phyloP scores from a whole-genome alignment of 352 stramenopile genomes.

The Phytophthora boehmeriae region DNA sequence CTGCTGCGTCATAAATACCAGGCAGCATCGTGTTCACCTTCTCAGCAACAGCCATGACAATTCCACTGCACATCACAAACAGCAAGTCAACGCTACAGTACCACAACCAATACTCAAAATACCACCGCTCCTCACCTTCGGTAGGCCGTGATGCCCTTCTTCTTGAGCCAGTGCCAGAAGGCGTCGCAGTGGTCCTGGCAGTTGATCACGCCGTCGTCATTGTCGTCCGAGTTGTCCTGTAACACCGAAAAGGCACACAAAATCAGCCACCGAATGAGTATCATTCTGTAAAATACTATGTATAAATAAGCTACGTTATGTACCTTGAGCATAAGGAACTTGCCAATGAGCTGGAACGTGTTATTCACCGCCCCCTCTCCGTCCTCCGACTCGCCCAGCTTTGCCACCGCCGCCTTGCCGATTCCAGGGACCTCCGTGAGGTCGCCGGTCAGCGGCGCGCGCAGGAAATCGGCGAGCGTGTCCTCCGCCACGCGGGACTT shows the following conservation, averaged over 20 bases:
- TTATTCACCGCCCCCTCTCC: slow-evolving; percentile 91
- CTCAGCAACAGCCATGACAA: slow-evolving; percentile 97
- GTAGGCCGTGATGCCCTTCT: slow-evolving; percentile 95
- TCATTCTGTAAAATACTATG: too few relatives aligned
- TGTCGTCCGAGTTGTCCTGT: slow-evolving; percentile 84
- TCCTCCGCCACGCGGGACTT: slow-evolving; percentile 92
- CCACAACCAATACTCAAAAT: neutral
- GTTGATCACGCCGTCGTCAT: slow-evolving; percentile 89
- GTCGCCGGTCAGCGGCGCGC: slow-evolving; percentile 91
- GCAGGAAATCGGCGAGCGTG: slow-evolving; percentile 93
- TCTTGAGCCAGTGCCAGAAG: slow-evolving; percentile 97
- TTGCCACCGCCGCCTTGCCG: slow-evolving; percentile 88
- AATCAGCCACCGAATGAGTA: neutral
- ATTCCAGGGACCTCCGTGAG: slow-evolving; percentile 96
- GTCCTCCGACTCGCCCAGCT: slow-evolving; percentile 84
- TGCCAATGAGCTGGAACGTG: slow-evolving; percentile 98
- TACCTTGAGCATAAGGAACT: slow-evolving; percentile 90
- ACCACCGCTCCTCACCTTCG: slow-evolving; percentile 59
- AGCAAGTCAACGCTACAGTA: neutral
- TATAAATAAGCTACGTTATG: slow-evolving; percentile 3
- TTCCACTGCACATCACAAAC: slow-evolving; percentile 72
- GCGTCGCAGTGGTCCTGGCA: slow-evolving; percentile 95
- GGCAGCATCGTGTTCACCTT: slow-evolving; percentile 97
- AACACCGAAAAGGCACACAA: neutral
- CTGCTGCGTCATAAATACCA: slow-evolving; percentile 95